phyloP scores from a whole-genome alignment of 768 basidiomycete genomes.

The Psilocybe cyanescens region DNA sequence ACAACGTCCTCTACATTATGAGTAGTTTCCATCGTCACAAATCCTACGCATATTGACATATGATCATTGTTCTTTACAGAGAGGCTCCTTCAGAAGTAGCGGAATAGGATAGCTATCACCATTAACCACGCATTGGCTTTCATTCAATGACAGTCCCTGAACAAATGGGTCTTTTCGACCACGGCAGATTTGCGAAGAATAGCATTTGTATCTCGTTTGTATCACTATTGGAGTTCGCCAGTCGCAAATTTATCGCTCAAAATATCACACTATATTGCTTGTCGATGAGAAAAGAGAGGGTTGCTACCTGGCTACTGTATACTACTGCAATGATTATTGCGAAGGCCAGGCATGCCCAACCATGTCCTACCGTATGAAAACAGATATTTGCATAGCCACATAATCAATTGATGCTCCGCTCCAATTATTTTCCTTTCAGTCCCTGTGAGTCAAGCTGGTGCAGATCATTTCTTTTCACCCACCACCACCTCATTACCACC shows the following conservation, averaged over 20 bases:
- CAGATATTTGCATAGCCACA: constrained; percentile 7
- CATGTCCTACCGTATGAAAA: background rate
- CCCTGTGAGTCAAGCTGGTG: background rate
- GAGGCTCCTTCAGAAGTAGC: constrained; percentile 65
- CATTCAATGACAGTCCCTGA: background rate
- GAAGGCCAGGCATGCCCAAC: background rate
- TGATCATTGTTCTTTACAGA: constrained; percentile 52
- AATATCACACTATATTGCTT: background rate
- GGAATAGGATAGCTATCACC: constrained; percentile 13
- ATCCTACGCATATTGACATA: constrained; percentile 21
- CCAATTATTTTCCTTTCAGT: constrained; percentile 18
- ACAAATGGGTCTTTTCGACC: background rate
- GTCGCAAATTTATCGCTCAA: background rate
- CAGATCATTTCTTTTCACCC: constrained; percentile 8
- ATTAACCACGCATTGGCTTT: background rate
- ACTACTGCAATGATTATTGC: too few relatives aligned
- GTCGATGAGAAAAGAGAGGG: too few relatives aligned
- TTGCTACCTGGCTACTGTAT: too few relatives aligned
- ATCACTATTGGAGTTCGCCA: background rate
- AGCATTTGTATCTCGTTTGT: background rate
- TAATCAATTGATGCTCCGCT: constrained; percentile 20
- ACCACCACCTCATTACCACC: constrained; percentile 23
- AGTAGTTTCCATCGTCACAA: constrained; percentile 43
- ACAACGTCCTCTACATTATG: constrained; percentile 96
- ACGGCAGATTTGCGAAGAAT: too few relatives aligned